A percentile compares a stretch with the other conserved stretches of the same genome.
phyloP scores from a whole-genome alignment of 257 asterid species.

The Solanum virginianum region DNA sequence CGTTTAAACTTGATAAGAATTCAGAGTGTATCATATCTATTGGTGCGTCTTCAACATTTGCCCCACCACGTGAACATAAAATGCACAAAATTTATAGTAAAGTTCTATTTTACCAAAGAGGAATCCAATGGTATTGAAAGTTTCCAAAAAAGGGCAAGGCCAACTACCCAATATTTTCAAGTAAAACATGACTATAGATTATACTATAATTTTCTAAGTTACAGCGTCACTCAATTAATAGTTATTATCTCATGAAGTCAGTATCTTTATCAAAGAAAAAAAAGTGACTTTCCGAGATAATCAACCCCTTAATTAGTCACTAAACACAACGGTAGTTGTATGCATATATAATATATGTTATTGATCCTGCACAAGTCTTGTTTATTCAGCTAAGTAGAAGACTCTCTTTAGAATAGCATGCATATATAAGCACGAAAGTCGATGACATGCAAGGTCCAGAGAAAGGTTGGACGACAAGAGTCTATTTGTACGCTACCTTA shows the following conservation, averaged over 20 bases:
- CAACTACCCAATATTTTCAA: neutral
- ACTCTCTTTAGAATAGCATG: neutral
- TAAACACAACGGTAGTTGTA: too few species aligned
- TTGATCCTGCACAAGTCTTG: conserved; percentile 1
- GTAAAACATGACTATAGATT: neutral
- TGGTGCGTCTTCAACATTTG: too few species aligned
- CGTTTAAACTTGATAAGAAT: too few species aligned
- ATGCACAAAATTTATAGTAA: neutral
- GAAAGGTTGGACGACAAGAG: too few species aligned
- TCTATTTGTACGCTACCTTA: too few species aligned
- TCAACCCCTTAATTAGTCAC: too few species aligned
- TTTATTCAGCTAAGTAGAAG: neutral
- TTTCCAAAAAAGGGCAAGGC: neutral
- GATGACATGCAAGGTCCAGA: neutral
- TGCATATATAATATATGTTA: neutral
- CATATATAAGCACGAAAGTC: neutral
- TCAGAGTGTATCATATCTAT: too few species aligned
- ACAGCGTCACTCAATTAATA: too few species aligned
- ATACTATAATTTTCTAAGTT: too few species aligned
- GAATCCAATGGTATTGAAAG: neutral
- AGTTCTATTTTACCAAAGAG: neutral
- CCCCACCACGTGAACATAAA: neutral
- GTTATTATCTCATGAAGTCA: too few species aligned
- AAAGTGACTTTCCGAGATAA: too few species aligned
- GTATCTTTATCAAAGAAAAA: too few species aligned